Evolutionary conservation across 768 basidiomycete genomes (phyloP), one percentile per base, ranked within the genome.

Genomic region (Leccinum boreale): DNA sequence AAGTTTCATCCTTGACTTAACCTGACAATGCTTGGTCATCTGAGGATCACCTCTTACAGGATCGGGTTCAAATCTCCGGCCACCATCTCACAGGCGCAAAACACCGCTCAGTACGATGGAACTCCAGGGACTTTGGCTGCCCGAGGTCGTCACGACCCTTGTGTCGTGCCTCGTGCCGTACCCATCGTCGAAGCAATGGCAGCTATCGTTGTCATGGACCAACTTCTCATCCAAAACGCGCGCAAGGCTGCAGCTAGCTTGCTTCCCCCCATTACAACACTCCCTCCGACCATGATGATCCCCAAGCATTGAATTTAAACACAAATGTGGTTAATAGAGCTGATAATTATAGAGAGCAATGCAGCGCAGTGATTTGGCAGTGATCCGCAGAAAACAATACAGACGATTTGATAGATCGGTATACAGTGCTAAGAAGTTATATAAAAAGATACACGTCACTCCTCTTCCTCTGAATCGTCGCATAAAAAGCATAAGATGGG

Each of bases 101-200:
- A 79, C 50, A 99, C 97, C 24, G 93, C 89, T 11, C 89, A 91
- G 73, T 99, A 99, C 73, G 87, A 97, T 69, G 97, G 97, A 28
- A 90, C 92, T 10, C 78, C 84, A 1, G 97, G 97, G 24, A 82
- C 81, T 39, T 82, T 99, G 53, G 94, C 94, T 12, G 90, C 97
- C 36, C 83, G 93, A 31, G 97, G 97, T 12, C 82, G 97, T 53
- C 96, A 98, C 74, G 96, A 98, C 70, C 94, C 96, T 17, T 98
- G 96, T 70, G 96, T 99, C 47, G 94, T 99, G 5, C 96, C 96
- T 44, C 87, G 94, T 49, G 94, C 94, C 19, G 93, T 98, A 9
- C 94, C 97, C 45, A 99, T 99, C 66, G 96, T 98, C 46, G 97
- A 99, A 76, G 86, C 92, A 1, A 99, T 99, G 97, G 94, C 96